Evolutionary conservation across 2,329 filamentous ascomycete genomes (phyloP).

Genomic region (Talaromyces atroroseus): DNA sequence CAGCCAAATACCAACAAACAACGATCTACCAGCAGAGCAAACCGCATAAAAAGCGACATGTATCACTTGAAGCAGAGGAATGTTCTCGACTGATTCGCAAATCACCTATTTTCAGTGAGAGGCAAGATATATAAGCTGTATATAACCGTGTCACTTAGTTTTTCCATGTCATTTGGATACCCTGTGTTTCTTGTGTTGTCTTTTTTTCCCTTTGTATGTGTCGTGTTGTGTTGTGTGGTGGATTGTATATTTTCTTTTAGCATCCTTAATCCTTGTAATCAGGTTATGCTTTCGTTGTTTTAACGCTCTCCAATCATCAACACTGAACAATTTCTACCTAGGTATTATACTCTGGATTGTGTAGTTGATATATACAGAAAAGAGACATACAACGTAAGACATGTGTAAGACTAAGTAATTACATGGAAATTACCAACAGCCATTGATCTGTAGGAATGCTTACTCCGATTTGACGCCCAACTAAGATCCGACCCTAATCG

Average conservation of each 20-base stretch:
- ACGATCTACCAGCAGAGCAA: not conserved
- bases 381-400: not conserved
- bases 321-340: not conserved
- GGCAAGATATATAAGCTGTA: not conserved
- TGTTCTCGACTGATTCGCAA: not conserved
- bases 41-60: not conserved
- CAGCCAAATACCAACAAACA: not conserved
- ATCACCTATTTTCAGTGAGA: not conserved
- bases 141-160: not conserved
- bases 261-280: not conserved
- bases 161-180: not conserved
- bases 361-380: not conserved
- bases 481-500: slow-evolving; percentile 42
- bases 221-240: not conserved
- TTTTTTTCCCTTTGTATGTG: not conserved
- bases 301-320: not conserved
- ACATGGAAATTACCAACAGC: not conserved
- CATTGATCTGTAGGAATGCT: not conserved
- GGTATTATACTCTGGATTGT: not conserved
- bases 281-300: not conserved
- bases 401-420: not conserved
- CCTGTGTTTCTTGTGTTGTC: not conserved
- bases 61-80: not conserved
- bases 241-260: not conserved
- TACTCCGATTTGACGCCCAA: not conserved